phyloP scores from a whole-genome alignment of 805 yeast species.

The Suhomyces faveliae region DNA sequence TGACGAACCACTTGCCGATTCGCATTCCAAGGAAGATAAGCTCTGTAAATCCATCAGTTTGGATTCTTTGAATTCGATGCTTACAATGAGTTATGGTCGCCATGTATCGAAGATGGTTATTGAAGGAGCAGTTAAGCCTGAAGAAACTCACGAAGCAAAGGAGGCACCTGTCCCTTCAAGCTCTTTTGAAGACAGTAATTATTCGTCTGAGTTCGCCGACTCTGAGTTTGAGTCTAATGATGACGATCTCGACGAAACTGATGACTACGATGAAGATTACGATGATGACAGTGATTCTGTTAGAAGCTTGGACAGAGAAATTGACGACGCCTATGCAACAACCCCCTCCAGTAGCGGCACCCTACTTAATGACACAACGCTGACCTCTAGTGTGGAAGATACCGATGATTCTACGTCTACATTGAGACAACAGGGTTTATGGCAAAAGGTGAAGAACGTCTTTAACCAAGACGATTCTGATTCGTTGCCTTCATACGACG shows the following conservation, averaged over 20 bases:
- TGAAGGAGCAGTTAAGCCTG: slow-evolving; percentile 14
- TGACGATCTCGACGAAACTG: slow-evolving; percentile 32
- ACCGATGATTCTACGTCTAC: slow-evolving; percentile 5
- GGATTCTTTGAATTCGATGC: slow-evolving; percentile 42
- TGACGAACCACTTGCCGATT: slow-evolving; percentile 6
- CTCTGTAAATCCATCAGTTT: slow-evolving; percentile 33
- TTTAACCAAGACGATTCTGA: slow-evolving; percentile 34
- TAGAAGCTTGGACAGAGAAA: neutral
- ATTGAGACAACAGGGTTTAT: slow-evolving; percentile 25
- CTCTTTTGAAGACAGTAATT: slow-evolving; percentile 9
- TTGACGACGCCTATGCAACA: neutral
- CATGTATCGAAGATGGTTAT: slow-evolving; percentile 43
- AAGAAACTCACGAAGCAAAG: slow-evolving; percentile 2
- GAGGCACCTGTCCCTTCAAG: slow-evolving; percentile 2
- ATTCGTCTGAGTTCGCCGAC: slow-evolving; percentile 29
- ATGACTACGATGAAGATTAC: slow-evolving; percentile 20
- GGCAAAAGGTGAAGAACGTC: slow-evolving; percentile 45
- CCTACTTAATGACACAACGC: neutral
- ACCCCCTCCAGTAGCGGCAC: neutral
- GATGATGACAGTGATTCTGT: slow-evolving; percentile 13
- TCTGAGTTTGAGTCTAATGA: slow-evolving; percentile 36
- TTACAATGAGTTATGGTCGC: slow-evolving; percentile 36
- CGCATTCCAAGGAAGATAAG: slow-evolving; percentile 14
- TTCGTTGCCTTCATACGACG: slow-evolving; percentile 68
- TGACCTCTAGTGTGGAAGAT: neutral